These are phyloP conservation scores for Rhynchospora pubera DNA, from an alignment of 176 grass and related monocot species.

Conservation along the genomic window DNA sequence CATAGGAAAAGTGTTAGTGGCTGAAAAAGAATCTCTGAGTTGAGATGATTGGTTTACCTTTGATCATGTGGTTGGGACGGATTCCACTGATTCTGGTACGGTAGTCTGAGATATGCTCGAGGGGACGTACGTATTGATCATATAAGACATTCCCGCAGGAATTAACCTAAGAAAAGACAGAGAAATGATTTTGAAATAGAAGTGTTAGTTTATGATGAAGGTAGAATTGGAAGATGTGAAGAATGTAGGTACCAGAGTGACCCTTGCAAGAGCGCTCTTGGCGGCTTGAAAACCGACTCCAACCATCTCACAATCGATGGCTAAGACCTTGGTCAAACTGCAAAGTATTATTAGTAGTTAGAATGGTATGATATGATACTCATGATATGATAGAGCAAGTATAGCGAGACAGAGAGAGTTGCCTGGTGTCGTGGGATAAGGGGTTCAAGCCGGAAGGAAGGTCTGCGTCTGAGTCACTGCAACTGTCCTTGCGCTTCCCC, in stretches of 20 bases:
- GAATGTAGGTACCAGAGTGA: too few relatives aligned
- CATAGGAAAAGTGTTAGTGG: constrained; percentile 22
- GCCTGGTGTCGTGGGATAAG: constrained; percentile 61
- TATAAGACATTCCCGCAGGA: constrained; percentile 71
- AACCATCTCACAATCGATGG: constrained; percentile 94
- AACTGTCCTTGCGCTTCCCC: too few relatives aligned
- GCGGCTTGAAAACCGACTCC: constrained; percentile 47
- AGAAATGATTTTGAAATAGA: neutral
- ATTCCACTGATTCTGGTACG: constrained; percentile 91
- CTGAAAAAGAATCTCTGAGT: neutral
- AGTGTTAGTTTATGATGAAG: too few relatives aligned
- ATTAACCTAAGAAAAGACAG: constrained; percentile 55
- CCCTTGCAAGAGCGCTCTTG: constrained; percentile 74
- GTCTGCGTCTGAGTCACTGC: too few relatives aligned
- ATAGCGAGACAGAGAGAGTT: neutral
- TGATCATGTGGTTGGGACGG: constrained; percentile 83
- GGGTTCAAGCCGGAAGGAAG: constrained; percentile 35
- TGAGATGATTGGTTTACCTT: constrained; percentile 28
- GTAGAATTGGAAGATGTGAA: too few relatives aligned
- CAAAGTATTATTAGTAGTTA: too few relatives aligned
- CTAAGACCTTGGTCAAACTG: constrained; percentile 77
- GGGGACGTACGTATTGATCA: constrained; percentile 61
- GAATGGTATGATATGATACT: too few relatives aligned
- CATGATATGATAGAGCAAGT: too few relatives aligned
- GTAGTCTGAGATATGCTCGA: constrained; percentile 80